phyloP scores from a whole-genome alignment of 371 early-diverging fungal genomes.

The Chytridium lagenaria region DNA sequence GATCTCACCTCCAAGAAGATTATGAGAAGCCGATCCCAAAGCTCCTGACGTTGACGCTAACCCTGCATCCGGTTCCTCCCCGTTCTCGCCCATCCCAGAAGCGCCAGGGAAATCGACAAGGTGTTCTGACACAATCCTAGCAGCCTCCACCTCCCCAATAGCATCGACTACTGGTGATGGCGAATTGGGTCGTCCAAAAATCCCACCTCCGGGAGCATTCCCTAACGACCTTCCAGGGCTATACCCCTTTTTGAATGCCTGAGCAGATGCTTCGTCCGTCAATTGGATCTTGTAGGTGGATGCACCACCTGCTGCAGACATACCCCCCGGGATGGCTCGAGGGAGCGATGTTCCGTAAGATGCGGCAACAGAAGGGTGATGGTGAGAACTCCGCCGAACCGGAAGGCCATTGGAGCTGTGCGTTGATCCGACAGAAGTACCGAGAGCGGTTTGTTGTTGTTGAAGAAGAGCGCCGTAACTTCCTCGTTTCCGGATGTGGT shows the following conservation, averaged over 20 bases:
- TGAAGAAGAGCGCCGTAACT: slow-evolving; percentile 13
- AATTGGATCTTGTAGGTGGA: not conserved
- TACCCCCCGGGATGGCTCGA: slow-evolving; percentile 15
- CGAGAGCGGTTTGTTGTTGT: not conserved
- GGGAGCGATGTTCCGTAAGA: slow-evolving; percentile 13
- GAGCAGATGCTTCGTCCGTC: not conserved
- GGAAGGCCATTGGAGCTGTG: too few relatives aligned
- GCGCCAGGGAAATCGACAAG: slow-evolving; percentile 33
- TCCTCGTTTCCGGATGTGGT: slow-evolving; percentile 34
- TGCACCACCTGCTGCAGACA: not conserved
- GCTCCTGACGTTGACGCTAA: not conserved
- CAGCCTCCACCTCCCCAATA: slow-evolving; percentile 30
- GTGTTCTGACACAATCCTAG: slow-evolving; percentile 44
- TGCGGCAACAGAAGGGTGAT: not conserved
- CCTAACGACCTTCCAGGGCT: not conserved
- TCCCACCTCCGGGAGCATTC: too few relatives aligned
- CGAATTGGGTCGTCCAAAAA: not conserved
- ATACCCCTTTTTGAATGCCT: not conserved
- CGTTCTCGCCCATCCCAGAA: not conserved
- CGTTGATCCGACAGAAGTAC: not conserved
- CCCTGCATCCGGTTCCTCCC: too few relatives aligned
- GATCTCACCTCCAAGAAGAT: slow-evolving; percentile 44
- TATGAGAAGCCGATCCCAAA: slow-evolving; percentile 44
- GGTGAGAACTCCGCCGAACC: not conserved
- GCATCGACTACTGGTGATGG: not conserved